Percentiles rank a stretch among this genome's conserved stretches.
These are phyloP conservation scores for Friedmanniomyces endolithicus DNA, from an alignment of 495 filamentous ascomycete genomes.

Conservation along the genomic window DNA sequence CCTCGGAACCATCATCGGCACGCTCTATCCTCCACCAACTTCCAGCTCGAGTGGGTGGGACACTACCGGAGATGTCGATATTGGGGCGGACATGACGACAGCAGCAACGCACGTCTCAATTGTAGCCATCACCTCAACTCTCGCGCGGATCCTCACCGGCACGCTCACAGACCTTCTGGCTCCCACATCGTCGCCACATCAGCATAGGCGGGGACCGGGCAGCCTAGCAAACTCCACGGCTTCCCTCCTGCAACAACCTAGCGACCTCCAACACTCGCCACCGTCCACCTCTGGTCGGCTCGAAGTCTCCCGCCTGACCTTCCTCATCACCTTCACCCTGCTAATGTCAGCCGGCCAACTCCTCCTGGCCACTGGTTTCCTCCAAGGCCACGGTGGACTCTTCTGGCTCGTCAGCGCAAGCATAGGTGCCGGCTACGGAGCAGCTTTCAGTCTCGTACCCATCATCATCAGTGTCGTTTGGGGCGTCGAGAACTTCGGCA, in stretches of 20 bases:
- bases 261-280: neutral
- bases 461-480: slow-evolving; percentile 90
- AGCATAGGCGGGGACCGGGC: slow-evolving; percentile 18
- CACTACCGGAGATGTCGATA: too few relatives aligned
- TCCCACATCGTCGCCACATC: slow-evolving; percentile 39
- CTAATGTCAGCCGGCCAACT: slow-evolving; percentile 67
- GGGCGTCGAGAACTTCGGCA: slow-evolving; percentile 97
- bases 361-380: slow-evolving; percentile 56
- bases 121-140: slow-evolving; percentile 79
- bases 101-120: slow-evolving; percentile 87
- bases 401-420: slow-evolving; percentile 72
- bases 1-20: slow-evolving; percentile 80
- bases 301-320: slow-evolving; percentile 61
- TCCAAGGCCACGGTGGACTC: slow-evolving; percentile 51
- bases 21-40: slow-evolving; percentile 54
- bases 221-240: slow-evolving; percentile 24
- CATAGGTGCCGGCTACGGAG: slow-evolving; percentile 84
- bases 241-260: slow-evolving; percentile 17
- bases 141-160: slow-evolving; percentile 72
- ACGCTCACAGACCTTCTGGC: slow-evolving; percentile 80
- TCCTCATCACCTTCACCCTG: slow-evolving; percentile 63
- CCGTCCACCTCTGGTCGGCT: slow-evolving; percentile 22
- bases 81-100: slow-evolving; percentile 34
- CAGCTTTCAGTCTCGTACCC: slow-evolving; percentile 74
- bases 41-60: slow-evolving; percentile 15